Percentiles rank a stretch among this genome's conserved stretches.
These are phyloP conservation scores for Lycium barbarum DNA, from an alignment of 257 asterid genomes.

Conservation along the genomic window DNA sequence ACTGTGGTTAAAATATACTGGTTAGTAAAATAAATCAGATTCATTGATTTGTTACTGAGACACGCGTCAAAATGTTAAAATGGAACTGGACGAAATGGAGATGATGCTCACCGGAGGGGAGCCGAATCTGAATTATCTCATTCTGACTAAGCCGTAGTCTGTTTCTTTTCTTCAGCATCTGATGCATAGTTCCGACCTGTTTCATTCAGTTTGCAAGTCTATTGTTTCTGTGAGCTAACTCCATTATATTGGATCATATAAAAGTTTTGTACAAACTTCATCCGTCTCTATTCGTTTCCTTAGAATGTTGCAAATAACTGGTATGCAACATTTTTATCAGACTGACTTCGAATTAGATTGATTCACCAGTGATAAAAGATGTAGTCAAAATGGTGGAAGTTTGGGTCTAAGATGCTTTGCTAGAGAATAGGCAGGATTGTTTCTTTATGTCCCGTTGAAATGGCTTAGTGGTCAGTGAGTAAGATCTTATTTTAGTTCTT, in stretches of 20 bases:
- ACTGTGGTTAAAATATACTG: neutral
- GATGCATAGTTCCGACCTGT: neutral
- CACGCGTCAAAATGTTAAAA: neutral
- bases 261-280: neutral
- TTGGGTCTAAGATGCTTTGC: neutral
- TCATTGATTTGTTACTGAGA: neutral
- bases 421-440: neutral
- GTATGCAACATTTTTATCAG: neutral
- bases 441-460: conserved; percentile 6
- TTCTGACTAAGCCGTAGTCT: neutral
- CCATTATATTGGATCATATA: neutral
- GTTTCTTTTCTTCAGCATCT: conserved; percentile 18
- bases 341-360: neutral
- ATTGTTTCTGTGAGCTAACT: neutral
- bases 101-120: too few relatives aligned
- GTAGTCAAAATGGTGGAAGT: neutral
- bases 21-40: neutral
- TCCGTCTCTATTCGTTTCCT: neutral
- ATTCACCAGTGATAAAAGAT: neutral
- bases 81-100: neutral
- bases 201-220: neutral
- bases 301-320: neutral
- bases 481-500: neutral
- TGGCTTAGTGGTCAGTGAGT: neutral
- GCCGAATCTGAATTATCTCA: neutral